Conservation (phyloP, 2,329 filamentous ascomycete genomes). For the Thelonectria olida region DNA sequence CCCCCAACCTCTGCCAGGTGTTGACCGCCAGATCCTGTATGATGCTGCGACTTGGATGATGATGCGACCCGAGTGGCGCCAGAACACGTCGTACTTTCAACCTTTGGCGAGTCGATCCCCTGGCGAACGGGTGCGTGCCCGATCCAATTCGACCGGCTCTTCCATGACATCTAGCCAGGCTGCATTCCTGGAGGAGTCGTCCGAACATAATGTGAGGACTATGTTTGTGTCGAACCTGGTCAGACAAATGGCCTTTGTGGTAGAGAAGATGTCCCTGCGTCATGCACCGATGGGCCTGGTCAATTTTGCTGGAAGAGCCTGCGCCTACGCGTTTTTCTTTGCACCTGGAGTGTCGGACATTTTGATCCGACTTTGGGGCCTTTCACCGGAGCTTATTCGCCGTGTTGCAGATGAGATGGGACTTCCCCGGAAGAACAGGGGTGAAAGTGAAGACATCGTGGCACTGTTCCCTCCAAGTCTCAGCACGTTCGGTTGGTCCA, state of each 20-base stretch:
- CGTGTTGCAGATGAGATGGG: conserved; percentile 76
- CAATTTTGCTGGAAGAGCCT: conserved; percentile 88
- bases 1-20: conserved; percentile 78
- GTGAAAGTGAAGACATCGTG: conserved; percentile 71
- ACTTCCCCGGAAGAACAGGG: conserved; percentile 63
- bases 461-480: conserved; percentile 75
- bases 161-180: conserved; percentile 73
- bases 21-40: conserved; percentile 83
- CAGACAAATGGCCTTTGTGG: conserved; percentile 85
- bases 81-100: conserved; percentile 73
- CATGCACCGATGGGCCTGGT: conserved; percentile 74
- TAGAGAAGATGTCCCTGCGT: conserved; percentile 86
- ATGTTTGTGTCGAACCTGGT: conserved; percentile 86
- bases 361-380: conserved; percentile 81
- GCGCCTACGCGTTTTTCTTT: conserved; percentile 93
- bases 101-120: conserved; percentile 66
- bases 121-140: conserved; percentile 54
- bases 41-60: conserved; percentile 85
- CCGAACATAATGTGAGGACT: conserved; percentile 87
- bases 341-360: conserved; percentile 87
- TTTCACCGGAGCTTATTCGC: conserved; percentile 74
- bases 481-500: conserved; percentile 65
- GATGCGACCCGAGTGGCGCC: conserved; percentile 88
- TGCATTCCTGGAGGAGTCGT: conserved; percentile 67
- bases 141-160: conserved; percentile 64